Conservation (phyloP, 202 grass and related monocot genomes). For the Hordeum pubiflorum region DNA sequence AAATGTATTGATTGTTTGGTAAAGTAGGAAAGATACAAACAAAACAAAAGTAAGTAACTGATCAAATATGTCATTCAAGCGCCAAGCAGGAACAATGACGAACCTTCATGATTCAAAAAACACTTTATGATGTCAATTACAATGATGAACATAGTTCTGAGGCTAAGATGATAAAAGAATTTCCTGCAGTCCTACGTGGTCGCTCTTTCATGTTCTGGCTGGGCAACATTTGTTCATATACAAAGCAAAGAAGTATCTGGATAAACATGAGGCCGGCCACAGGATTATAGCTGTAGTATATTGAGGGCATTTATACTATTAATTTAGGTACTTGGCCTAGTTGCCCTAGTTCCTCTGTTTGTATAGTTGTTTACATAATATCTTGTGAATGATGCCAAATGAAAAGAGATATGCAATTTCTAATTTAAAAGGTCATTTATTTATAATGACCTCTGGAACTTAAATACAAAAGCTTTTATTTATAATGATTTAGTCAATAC, state of each 20-base stretch:
- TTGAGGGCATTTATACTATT: not conserved
- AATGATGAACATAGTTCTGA: not conserved
- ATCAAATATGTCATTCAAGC: not conserved
- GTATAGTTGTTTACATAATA: not conserved
- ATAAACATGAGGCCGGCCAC: not conserved
- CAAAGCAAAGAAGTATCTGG: not conserved
- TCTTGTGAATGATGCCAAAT: not conserved
- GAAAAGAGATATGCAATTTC: not conserved
- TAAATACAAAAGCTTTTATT: not conserved
- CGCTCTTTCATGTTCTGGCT: not conserved
- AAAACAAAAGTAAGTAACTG: slow-evolving; percentile 10
- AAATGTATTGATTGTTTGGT: not conserved
- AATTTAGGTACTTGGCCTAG: not conserved
- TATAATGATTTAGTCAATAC: not conserved
- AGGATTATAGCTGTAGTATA: not conserved
- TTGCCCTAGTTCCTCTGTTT: not conserved
- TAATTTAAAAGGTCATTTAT: not conserved
- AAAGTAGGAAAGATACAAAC: not conserved
- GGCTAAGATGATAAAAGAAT: not conserved
- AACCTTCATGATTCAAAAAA: not conserved
- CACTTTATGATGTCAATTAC: not conserved
- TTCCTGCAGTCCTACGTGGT: not conserved
- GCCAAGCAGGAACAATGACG: not conserved
- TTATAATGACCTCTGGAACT: not conserved
- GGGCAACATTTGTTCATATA: not conserved